These are phyloP conservation scores for Teunomyces cretensis DNA, from an alignment of 805 yeast genomes.

Conservation along the genomic window DNA sequence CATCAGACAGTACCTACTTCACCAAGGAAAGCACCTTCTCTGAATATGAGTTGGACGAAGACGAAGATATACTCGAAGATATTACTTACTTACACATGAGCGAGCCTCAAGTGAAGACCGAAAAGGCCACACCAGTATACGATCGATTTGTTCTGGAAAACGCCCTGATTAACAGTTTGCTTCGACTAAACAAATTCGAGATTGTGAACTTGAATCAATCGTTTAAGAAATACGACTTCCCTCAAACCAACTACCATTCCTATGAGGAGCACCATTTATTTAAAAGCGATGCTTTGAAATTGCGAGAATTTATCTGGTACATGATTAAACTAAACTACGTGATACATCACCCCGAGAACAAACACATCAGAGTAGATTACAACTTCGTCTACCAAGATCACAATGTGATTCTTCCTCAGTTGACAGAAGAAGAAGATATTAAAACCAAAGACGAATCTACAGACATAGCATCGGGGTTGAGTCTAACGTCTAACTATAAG, in stretches of 20 bases:
- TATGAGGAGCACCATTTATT: not conserved
- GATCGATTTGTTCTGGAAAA: not conserved
- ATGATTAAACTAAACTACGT: constrained; percentile 24
- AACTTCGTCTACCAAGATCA: constrained; percentile 9
- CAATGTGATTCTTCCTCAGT: constrained; percentile 4
- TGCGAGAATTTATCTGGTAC: constrained; percentile 32
- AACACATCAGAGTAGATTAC: constrained; percentile 13
- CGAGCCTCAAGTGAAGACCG: constrained; percentile 3
- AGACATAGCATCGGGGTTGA: not conserved
- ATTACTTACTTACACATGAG: constrained; percentile 7
- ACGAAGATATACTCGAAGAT: constrained; percentile 8
- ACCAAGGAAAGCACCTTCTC: not conserved
- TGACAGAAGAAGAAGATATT: not conserved
- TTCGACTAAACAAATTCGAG: constrained; percentile 24
- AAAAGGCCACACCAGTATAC: not conserved
- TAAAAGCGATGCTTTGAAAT: constrained; percentile 23
- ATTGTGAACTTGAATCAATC: constrained; percentile 16
- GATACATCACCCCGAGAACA: constrained; percentile 8
- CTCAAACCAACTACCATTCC: constrained; percentile 10
- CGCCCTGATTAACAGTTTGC: constrained; percentile 3
- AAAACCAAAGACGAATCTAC: not conserved
- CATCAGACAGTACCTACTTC: not conserved
- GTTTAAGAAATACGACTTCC: constrained; percentile 22
- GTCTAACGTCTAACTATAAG: constrained; percentile 3
- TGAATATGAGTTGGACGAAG: not conserved